Base-by-base conservation (phyloP, 1,284 basidiomycete genomes). In the Tilletia horrida region DNA sequence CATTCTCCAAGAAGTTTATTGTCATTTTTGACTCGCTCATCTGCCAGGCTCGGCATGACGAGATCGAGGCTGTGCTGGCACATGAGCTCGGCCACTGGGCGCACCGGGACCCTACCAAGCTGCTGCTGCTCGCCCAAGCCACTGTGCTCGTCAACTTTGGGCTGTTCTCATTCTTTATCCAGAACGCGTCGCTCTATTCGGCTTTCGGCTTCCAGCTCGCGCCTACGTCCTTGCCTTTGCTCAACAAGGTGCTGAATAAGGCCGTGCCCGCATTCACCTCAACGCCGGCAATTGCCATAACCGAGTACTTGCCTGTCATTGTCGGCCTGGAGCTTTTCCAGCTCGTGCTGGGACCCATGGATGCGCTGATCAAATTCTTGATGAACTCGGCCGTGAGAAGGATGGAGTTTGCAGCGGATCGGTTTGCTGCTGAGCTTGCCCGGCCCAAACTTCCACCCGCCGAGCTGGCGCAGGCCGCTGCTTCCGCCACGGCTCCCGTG, bases 11-110 rank as follows among this genome's bases (percentile, higher is more conserved):
- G 70, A 80, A 81, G 72, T 77, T 80, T 72, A 81, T 98, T 76
- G 94, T 97, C 80, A 90, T 98, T 76, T 98, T 92, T 81, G 95
- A 97, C 81, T 97, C 95, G 0, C 87, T 98, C 69, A 91, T 97
- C 81, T 90, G 94, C 77, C 88, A 97, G 80, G 90, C 88, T 80
- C 88, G 88, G 67, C 87, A 93, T 0, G 90, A 91, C 35, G 55
- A 81, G 64, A 79, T 81, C 67, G 80, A 81, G 52, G 80, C 80
- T 0, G 77, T 81, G 13, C 67, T 81, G 78, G 84, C 93, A 0
- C 94, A 97, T 83, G 95, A 97, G 82, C 90, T 97, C 25, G 95
- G 95, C 0, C 75, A 78, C 67, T 80, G 76, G 62, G 91, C 90
- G 77, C 78, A 81, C 69, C 85, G 88, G 73, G 94, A 98, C 84